Conservation (phyloP, 805 yeast species). For the Dipodascus albidus region DNA sequence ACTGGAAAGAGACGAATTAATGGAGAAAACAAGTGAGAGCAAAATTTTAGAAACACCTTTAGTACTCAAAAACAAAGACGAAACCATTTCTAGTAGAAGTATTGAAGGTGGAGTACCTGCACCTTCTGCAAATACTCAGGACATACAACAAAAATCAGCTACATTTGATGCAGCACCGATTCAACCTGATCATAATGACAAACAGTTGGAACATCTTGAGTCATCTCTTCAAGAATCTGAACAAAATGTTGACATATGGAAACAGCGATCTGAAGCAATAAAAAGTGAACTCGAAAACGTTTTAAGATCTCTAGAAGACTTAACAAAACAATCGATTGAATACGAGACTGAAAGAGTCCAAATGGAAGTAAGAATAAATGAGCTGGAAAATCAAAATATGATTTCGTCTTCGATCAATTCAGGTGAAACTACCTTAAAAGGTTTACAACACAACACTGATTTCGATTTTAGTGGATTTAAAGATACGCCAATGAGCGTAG, state of each 20-base stretch:
- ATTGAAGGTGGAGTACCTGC: too few species aligned
- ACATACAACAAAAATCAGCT: too few species aligned
- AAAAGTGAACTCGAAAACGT: conserved; percentile 23
- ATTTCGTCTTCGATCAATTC: neutral
- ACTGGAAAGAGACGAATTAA: neutral
- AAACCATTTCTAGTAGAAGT: too few species aligned
- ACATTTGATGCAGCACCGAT: too few species aligned
- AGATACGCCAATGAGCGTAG: conserved; percentile 14
- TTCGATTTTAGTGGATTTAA: neutral
- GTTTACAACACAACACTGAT: neutral
- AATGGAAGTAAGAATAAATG: conserved; percentile 19
- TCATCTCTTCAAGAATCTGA: neutral
- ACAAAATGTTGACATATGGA: conserved; percentile 19
- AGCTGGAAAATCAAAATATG: conserved; percentile 15
- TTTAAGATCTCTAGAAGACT: conserved; percentile 24
- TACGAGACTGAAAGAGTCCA: conserved; percentile 23
- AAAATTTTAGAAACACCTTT: too few species aligned
- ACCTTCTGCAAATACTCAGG: too few species aligned
- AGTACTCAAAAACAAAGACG: too few species aligned
- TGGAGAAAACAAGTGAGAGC: neutral
- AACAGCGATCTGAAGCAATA: conserved; percentile 20
- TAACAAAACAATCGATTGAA: conserved; percentile 27
- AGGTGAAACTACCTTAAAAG: too few species aligned
- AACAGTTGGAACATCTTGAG: neutral
- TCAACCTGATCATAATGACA: neutral